Base-by-base conservation (phyloP, 805 yeast genomes). In the Saccharomycopsis fodiens region DNA sequence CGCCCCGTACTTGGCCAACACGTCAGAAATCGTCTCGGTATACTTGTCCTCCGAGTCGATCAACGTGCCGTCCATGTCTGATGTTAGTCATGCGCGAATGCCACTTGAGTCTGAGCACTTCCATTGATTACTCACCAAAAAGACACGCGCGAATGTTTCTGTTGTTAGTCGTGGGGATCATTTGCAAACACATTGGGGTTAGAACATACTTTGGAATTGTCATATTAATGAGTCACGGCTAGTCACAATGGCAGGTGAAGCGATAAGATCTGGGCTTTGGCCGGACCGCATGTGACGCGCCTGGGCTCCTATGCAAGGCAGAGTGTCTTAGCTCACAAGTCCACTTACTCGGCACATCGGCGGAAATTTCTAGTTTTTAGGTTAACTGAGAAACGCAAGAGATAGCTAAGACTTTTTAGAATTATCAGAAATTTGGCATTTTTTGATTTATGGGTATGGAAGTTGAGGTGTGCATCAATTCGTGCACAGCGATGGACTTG, bases 21-120 rank as follows among this genome's bases (percentile, higher is more conserved):
- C 62, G 44, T 78, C 81, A 41, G 83, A 75, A 27, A 85, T 68
- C 2, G 85, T 84, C 46, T 78, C 77, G 1, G 98, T 91, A 62
- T 93, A 93, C 45, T 89, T 70, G 53, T 85, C 94, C 63, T 93
- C 99, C 3, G 97, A 85, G 66, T 89, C 86, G 59, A 93, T 75
- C 52, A 93, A 69, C 20, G 94, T 74, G 1, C 99, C 99, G 61
- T 93, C 99, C 97, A 93, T 85, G 70, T 86, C 96, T 69, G 39
- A 27, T 36, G 29, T 25, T 25, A 25, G 29, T 7, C 8, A 25
- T 22, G 31, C n/a, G n/a, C 32, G n/a, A 29, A 29, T 12, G 12
- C n/a, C 12, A n/a, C n/a, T 29, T 29, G 32, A 29, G 32, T 29
- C 32, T 12, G 32, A 29, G 12, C n/a, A 29, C 13, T 12, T 29